Conservation (phyloP, 1,284 basidiomycete genomes). For the Puccinia coronata region DNA sequence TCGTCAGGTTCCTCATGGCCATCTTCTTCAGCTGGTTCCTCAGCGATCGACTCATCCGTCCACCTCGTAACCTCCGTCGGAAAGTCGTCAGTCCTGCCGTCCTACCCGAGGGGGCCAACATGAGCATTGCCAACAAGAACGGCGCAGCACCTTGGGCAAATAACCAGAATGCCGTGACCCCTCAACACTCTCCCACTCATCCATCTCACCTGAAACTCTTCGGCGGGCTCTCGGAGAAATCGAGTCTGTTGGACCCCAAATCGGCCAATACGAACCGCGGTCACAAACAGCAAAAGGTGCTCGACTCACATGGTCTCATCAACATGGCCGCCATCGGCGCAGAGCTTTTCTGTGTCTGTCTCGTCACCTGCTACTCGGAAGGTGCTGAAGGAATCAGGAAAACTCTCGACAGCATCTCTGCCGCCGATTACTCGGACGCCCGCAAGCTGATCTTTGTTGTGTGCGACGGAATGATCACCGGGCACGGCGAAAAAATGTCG, state of each 20-base stretch:
- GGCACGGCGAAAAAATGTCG: slow-evolving; percentile 86
- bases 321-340: slow-evolving; percentile 83
- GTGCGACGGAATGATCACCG: slow-evolving; percentile 98
- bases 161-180: not conserved
- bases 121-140: slow-evolving; percentile 79
- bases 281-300: slow-evolving; percentile 41
- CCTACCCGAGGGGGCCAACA: slow-evolving; percentile 89
- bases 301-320: slow-evolving; percentile 63
- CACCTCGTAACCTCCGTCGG: slow-evolving; percentile 71
- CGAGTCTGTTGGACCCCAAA: slow-evolving; percentile 51
- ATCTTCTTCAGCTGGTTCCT: slow-evolving; percentile 96
- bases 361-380: slow-evolving; percentile 98
- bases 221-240: slow-evolving; percentile 54
- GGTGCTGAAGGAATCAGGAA: slow-evolving; percentile 86
- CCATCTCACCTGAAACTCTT: slow-evolving; percentile 49
- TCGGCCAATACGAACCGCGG: not conserved
- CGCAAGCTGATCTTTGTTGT: slow-evolving; percentile 92
- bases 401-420: slow-evolving; percentile 88
- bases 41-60: slow-evolving; percentile 72
- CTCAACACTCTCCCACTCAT: slow-evolving; percentile 28
- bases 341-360: slow-evolving; percentile 89
- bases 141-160: slow-evolving; percentile 86
- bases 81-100: slow-evolving; percentile 87
- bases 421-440: slow-evolving; percentile 84
- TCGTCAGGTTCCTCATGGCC: slow-evolving; percentile 93